A percentile compares a stretch with the other conserved stretches of the same genome.
Conservation (phyloP, 2,329 filamentous ascomycete species). For the Trichoderma pleuroti region DNA sequence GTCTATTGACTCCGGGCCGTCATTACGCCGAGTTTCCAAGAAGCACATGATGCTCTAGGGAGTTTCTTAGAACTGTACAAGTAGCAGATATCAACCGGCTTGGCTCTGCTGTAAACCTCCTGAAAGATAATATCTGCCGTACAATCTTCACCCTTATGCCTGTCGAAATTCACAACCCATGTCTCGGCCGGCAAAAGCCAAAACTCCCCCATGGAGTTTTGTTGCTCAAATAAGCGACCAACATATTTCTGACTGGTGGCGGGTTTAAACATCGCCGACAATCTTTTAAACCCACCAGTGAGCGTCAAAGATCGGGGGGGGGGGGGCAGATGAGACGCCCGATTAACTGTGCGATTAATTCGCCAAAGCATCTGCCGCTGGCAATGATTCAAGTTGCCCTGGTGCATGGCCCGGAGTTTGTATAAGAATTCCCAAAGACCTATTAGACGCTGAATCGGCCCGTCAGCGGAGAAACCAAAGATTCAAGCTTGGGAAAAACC, state of each 20-base stretch:
- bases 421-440: background rate
- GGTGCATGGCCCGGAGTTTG: background rate
- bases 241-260: background rate
- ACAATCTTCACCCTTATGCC: background rate
- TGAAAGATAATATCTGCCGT: background rate
- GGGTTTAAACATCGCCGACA: background rate
- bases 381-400: background rate
- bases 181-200: background rate
- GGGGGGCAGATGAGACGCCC: background rate
- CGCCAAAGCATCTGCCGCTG: background rate
- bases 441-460: background rate
- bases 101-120: background rate
- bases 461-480: background rate
- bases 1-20: background rate
- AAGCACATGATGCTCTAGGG: too few relatives aligned
- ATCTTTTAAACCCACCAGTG: background rate
- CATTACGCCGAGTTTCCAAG: background rate
- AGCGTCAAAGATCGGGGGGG: too few relatives aligned
- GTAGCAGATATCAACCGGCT: background rate
- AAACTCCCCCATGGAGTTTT: background rate
- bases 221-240: background rate
- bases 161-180: background rate
- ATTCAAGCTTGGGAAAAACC: background rate
- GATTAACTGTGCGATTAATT: background rate
- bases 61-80: background rate